These are phyloP conservation scores for Inga oerstediana DNA, from an alignment of 306 rosid genomes.

Conservation along the genomic window DNA sequence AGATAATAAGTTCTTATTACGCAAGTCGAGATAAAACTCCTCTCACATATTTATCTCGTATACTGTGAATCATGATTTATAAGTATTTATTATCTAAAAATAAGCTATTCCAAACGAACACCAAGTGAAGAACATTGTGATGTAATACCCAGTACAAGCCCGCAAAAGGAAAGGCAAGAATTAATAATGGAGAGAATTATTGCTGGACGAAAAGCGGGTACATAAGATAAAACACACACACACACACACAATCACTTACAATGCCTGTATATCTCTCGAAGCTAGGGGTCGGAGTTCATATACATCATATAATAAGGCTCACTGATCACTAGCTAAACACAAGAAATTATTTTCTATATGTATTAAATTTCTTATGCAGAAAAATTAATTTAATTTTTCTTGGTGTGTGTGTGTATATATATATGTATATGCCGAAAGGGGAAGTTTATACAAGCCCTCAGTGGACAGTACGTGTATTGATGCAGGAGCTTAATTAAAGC, in stretches of 20 bases:
- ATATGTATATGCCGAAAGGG: neutral
- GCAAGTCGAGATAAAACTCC: too few species aligned
- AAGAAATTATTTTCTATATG: neutral
- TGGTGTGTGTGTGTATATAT: neutral
- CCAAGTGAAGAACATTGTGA: neutral
- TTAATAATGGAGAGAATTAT: neutral
- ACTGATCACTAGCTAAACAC: neutral
- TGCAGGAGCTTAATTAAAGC: neutral
- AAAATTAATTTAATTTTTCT: neutral
- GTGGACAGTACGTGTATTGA: neutral
- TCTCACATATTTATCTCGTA: too few species aligned
- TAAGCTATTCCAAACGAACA: neutral
- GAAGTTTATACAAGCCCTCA: neutral
- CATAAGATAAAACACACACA: neutral
- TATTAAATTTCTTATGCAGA: neutral
- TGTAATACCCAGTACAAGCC: neutral
- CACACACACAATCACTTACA: neutral
- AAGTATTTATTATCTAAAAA: too few species aligned
- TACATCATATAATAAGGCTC: neutral
- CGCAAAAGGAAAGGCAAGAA: neutral
- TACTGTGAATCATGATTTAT: too few species aligned
- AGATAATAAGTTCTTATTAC: too few species aligned
- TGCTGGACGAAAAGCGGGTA: neutral
- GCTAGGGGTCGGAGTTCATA: neutral
- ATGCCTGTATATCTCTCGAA: neutral